Evolutionary conservation across 495 filamentous ascomycete species (phyloP).

Genomic region (Penicillium bovifimosum): DNA sequence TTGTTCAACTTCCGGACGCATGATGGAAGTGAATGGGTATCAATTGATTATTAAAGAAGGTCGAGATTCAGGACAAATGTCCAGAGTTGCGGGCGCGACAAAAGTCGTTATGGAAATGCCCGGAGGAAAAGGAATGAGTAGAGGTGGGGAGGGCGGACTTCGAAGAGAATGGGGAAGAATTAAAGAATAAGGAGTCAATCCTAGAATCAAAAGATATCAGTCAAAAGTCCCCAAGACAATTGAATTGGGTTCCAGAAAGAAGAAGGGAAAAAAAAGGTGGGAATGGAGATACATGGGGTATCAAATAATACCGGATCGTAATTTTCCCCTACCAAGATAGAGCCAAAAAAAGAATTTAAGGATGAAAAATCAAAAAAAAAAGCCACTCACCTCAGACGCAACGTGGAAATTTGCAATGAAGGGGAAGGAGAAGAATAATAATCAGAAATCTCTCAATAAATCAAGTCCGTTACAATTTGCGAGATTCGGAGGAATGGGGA

Average conservation of each 20-base stretch:
- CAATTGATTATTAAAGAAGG: slow-evolving; percentile 12
- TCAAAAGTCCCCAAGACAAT: slow-evolving; percentile 2
- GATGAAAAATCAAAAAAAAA: background rate
- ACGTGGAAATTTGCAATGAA: background rate
- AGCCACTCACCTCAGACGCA: background rate
- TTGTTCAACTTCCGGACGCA: slow-evolving; percentile 98
- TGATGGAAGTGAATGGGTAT: slow-evolving; percentile 44
- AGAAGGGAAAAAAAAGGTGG: slow-evolving; percentile 30
- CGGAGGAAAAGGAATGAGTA: background rate
- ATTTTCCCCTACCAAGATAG: slow-evolving; percentile 12
- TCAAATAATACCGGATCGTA: slow-evolving; percentile 15
- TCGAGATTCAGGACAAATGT: slow-evolving; percentile 1
- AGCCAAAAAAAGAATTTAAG: background rate
- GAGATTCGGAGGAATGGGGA: slow-evolving; percentile 16
- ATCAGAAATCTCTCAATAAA: background rate
- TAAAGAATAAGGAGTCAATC: slow-evolving; percentile 5
- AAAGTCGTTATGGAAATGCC: background rate
- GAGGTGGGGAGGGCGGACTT: background rate
- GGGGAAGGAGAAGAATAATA: background rate
- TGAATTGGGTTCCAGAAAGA: slow-evolving; percentile 3
- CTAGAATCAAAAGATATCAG: background rate
- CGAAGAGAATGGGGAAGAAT: slow-evolving; percentile 5
- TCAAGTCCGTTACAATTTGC: background rate
- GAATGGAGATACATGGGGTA: slow-evolving; percentile 20
- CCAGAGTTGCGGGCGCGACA: slow-evolving; percentile 3